Evolutionary conservation across 2,329 filamentous ascomycete genomes (phyloP), one percentile per base, ranked within the genome.

Genomic region (Trichocomaceae sp.): DNA sequence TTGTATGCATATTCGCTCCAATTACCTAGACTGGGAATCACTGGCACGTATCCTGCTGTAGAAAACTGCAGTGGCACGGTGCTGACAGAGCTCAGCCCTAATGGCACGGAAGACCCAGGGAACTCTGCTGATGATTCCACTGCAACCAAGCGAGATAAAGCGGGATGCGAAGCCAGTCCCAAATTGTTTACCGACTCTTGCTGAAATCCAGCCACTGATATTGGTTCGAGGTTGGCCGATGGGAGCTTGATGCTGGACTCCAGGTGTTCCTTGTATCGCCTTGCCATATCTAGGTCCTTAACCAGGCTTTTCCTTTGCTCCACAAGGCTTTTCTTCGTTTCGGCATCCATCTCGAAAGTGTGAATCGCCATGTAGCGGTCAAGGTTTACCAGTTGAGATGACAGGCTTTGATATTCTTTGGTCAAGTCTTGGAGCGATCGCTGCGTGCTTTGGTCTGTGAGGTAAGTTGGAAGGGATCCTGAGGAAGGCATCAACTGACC

Each of bases 301-400:
- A 73, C 70, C 39, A 74, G 60, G 17, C 63, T 62, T 56, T 64
- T 68, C 13, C 71, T 65, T 44, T 71, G 68, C 19, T 70, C 66
- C 46, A 73, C 68, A 20, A 72, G 58, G 8, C 63, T 54, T 22
- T 66, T 64, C 50, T 72, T 71, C 15, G 64, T 64, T 8, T 59
- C 58, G n/a, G 63, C 61, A 26, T 67, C 67, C 44, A 73, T 62
- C 51, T 72, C 65, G 61, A 69, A 72, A 17, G 64, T 64, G 57
- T 72, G 66, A 42, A 74, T 57, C 5, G 71, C 71, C 58, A 71
- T 67, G 47, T 73, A 67, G 51, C 68, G 67, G 45, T 74, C 71
- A 22, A 74, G 60, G 37, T 63, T 66, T 6, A 64, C 62, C 13
- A 74, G 65, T 47, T 73, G 62, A 6, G 62, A 57, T 13, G 66